phyloP scores from a whole-genome alignment of 805 yeast genomes.

The Ogataea neopini region DNA sequence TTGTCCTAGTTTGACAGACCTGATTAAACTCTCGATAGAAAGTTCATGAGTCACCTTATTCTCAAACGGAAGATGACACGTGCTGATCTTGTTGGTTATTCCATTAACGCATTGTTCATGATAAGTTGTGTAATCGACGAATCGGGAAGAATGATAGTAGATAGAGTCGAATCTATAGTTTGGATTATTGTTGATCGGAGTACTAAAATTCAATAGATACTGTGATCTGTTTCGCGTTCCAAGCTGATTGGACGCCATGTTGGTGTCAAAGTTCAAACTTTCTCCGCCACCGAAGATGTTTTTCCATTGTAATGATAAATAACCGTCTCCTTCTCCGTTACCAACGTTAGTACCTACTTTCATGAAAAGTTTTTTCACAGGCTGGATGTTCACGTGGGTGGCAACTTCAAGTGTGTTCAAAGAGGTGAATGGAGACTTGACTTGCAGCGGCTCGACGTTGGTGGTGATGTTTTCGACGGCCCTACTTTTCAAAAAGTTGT shows the following conservation, averaged over 20 bases:
- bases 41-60: conserved; percentile 47
- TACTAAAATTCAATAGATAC: conserved; percentile 47
- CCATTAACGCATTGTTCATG: conserved; percentile 48
- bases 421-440: conserved; percentile 20
- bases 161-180: conserved; percentile 41
- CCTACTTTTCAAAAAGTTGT: conserved; percentile 44
- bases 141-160: conserved; percentile 44
- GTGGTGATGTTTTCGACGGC: conserved; percentile 45
- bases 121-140: conserved; percentile 47
- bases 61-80: conserved; percentile 35
- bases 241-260: conserved; percentile 39
- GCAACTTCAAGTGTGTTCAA: conserved; percentile 29
- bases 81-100: conserved; percentile 40
- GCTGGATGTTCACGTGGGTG: conserved; percentile 39
- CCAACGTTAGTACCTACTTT: conserved; percentile 96
- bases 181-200: conserved; percentile 46
- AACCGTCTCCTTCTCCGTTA: conserved; percentile 96
- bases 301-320: conserved; percentile 67
- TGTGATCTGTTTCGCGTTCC: conserved; percentile 53
- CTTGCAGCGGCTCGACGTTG: conserved; percentile 27
- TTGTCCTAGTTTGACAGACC: conserved; percentile 36
- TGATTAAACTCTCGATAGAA: conserved; percentile 43
- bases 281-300: conserved; percentile 63
- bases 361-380: conserved; percentile 72
- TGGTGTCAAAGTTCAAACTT: conserved; percentile 47